Evolutionary conservation across 148 eudicot species (phyloP).

Genomic region (Nepenthes mirabilis): DNA sequence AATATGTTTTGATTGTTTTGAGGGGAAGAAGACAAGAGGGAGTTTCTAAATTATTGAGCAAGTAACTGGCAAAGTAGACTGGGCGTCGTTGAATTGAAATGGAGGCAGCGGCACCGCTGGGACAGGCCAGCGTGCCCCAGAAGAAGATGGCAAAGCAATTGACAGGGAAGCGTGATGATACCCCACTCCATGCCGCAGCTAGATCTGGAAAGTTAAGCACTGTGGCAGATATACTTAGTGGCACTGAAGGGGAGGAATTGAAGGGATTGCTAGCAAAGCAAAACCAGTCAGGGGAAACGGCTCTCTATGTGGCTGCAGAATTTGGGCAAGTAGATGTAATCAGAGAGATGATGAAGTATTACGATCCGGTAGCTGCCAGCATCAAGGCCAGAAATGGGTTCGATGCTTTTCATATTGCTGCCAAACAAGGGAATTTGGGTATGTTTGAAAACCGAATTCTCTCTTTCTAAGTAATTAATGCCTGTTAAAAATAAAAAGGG

Average conservation of each 20-base stretch:
- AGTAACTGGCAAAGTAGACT: neutral
- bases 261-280: conserved; percentile 40
- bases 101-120: conserved; percentile 1
- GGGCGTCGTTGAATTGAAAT: neutral
- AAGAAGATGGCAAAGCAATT: neutral
- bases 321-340: conserved; percentile 45
- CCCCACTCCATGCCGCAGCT: conserved; percentile 32
- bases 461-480: too few relatives aligned
- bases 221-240: conserved; percentile 29
- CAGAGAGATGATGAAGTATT: conserved; percentile 12
- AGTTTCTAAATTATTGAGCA: too few relatives aligned
- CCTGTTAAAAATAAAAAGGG: too few relatives aligned
- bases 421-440: conserved; percentile 72
- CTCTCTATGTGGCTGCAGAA: conserved; percentile 68
- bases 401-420: conserved; percentile 85
- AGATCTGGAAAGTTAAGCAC: conserved; percentile 23
- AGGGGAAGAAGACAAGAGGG: neutral
- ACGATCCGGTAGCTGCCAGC: conserved; percentile 54
- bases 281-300: conserved; percentile 72
- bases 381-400: conserved; percentile 79
- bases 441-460: neutral
- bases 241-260: conserved; percentile 34
- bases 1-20: neutral
- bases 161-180: conserved; percentile 17
- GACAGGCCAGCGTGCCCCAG: conserved; percentile 11